Evolutionary conservation across 768 basidiomycete genomes (phyloP), one percentile per base, ranked within the genome.

Genomic region (Boletellus sp.): DNA sequence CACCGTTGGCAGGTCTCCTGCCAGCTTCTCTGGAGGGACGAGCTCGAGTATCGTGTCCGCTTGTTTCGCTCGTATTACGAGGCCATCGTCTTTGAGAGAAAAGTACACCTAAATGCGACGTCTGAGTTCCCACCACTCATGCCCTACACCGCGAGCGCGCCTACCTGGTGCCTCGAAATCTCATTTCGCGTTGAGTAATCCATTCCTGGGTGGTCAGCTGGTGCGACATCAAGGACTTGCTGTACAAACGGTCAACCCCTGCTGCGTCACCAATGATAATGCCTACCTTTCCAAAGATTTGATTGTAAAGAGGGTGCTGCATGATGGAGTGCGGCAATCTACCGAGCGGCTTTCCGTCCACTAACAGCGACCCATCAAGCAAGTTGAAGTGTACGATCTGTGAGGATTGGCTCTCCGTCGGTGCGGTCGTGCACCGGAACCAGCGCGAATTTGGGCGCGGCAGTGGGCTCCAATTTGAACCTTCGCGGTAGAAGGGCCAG

Each of bases 301-400:
- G 24, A 23, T 16, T 45, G 31, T 67, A 69, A 1, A 53, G 43
- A 3, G 61, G 41, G 38, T 62, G 65, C 3, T 28, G 42, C 33
- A 43, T 42, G 24, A 68, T 57, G 4, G 17, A 41, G 4, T 24
- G 24, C 0, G 69, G 67, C 4, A 69, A 53, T 24, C 57, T 51
- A 0, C 59, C 62, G 5, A 69, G 20, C 0, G 63, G 57, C 33
- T 54, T 63, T 3, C 63, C 69, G 11, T 67, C 49, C 4, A 69
- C 58, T 34, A 70, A 43, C 15, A 69, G 55, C 1, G 55, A 49
- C 1, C 68, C 68, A 19, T 62, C 55, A 0, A 67, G 41, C 12
- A 65, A 4, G 28, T 69, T 59, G 8, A 58, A 38, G 13, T 60
- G 47, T 3, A 69, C 58, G 9, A 8, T 24, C 22, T 67, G 67